Conservation (phyloP, 441 rosid genomes). For the Erodium moschatum region DNA sequence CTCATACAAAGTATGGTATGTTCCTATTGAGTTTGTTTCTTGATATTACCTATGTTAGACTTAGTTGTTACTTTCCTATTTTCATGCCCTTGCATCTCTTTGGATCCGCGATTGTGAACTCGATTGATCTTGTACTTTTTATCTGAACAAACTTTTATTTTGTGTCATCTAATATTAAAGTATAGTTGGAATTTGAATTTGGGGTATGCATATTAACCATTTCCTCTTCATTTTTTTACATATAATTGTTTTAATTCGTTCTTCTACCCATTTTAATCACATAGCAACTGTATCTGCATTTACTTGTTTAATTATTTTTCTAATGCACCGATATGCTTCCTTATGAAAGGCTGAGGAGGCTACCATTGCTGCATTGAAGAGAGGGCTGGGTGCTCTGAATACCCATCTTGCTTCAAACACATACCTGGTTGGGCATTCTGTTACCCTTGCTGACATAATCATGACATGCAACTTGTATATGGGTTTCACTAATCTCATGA, state of each 20-base stretch:
- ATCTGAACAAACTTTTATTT: too few relatives aligned
- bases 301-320: background rate
- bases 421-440: conserved; percentile 67
- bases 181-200: too few relatives aligned
- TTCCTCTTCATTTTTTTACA: too few relatives aligned
- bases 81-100: too few relatives aligned
- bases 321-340: background rate
- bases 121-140: background rate
- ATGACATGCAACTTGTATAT: conserved; percentile 54
- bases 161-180: too few relatives aligned
- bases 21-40: too few relatives aligned
- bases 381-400: conserved; percentile 68
- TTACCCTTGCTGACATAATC: conserved; percentile 76
- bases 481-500: conserved; percentile 47
- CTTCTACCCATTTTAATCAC: background rate
- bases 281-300: background rate
- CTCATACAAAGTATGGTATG: too few relatives aligned
- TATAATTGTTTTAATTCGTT: background rate
- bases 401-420: conserved; percentile 62
- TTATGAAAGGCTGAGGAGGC: conserved; percentile 69
- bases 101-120: background rate
- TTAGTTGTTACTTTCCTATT: too few relatives aligned
- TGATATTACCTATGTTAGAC: too few relatives aligned
- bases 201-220: too few relatives aligned
- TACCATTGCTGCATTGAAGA: conserved; percentile 55